Evolutionary conservation across 2,329 filamentous ascomycete genomes (phyloP).

Genomic region (Lachnellula subtilissima): DNA sequence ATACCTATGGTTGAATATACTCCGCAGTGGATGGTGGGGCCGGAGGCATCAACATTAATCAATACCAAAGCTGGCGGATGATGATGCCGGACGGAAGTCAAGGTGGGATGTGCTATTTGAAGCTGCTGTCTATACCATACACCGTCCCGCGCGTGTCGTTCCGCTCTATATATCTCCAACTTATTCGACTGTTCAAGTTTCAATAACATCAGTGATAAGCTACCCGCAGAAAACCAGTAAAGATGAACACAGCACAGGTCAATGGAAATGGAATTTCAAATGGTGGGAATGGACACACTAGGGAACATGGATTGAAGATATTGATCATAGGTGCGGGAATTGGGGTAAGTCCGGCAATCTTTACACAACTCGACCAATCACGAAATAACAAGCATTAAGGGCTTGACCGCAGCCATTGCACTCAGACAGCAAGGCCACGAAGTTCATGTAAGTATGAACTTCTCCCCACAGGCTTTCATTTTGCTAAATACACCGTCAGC

Average conservation of each 20-base stretch:
- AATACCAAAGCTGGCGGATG: not conserved
- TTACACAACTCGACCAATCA: not conserved
- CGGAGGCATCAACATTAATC: not conserved
- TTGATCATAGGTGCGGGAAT: constrained; percentile 38
- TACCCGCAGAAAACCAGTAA: not conserved
- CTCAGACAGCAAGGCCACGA: constrained; percentile 18
- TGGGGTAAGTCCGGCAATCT: constrained; percentile 27
- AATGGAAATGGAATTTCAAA: not conserved
- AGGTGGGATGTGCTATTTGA: not conserved
- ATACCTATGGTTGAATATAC: not conserved
- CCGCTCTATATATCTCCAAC: not conserved
- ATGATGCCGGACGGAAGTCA: not conserved
- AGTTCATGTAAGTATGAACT: constrained; percentile 10
- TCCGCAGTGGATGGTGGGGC: not conserved
- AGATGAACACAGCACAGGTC: not conserved
- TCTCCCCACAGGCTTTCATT: not conserved
- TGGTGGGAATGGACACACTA: not conserved
- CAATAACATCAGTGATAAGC: not conserved
- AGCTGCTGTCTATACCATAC: not conserved
- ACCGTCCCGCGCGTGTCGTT: not conserved
- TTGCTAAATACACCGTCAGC: constrained; percentile 28
- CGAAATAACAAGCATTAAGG: constrained; percentile 19
- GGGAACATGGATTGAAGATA: constrained; percentile 5
- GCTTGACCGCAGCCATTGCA: constrained; percentile 47
- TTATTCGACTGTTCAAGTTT: not conserved